Evolutionary conservation across 1,284 basidiomycete genomes (phyloP), one percentile per base, ranked within the genome.

Genomic region (Rhodotorula glutinis): DNA sequence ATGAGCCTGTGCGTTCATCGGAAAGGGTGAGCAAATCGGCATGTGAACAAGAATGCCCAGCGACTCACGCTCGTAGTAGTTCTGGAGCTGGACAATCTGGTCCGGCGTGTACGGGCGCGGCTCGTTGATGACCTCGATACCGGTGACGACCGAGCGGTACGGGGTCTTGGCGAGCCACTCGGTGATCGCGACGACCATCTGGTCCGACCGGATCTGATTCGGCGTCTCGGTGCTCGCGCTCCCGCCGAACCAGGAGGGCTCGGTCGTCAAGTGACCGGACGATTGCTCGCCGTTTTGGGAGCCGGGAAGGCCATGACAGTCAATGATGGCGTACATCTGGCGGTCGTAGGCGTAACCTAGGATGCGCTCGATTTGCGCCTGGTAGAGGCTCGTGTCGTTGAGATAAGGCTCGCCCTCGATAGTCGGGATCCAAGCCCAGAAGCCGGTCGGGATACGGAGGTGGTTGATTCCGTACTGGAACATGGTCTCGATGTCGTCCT

Each of bases 281-380:
- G 72, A 67, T 60, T 77, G 72, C 59, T 77, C 76, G 33, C 76
- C 76, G 65, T 77, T 77, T 70, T 81, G 80, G n/a, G 76, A 77
- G 51, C 80, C 80, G 17, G 80, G 80, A 63, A 81, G 74, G 41
- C 79, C 79, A 73, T 81, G 80, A 46, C 80, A 69, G 64, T 81
- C 80, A 56, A 81, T 74, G 65, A 80, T 69, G 46, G 78, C 77
- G 65, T 80, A 79, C 75, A 81, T 80, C 57, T 74, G 73, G 51
- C 79, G 76, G 27, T 69, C 66, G 70, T 79, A 77, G 1, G 88
- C 88, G 76, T 88, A 88, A 0, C 85, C 82, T 23, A 73, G 63
- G 40, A 75, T 40, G 14, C 72, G 62, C 56, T 68, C 65, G 60
- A 76, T 51, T 57, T 75, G 70, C 43, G 53, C 70, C 40, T 75